Evolutionary conservation across 208 protist species (phyloP), one percentile per base, ranked within the genome.

Genomic region (Trypanosoma theileri): DNA sequence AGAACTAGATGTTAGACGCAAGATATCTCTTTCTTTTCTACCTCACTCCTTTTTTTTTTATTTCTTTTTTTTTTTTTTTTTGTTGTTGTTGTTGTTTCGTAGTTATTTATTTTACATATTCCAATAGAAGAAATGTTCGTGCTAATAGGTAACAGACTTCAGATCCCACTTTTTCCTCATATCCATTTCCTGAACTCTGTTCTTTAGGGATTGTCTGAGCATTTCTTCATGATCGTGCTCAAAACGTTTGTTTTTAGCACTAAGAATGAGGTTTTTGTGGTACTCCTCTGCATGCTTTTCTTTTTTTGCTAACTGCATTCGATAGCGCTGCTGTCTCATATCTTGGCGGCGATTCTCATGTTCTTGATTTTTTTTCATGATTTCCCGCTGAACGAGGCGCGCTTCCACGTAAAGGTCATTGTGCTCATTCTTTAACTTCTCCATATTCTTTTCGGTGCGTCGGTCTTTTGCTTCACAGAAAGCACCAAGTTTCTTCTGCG

Each of bases 161-260:
- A 70, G 22, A 56, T 74, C 48, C 77, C 77, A 82, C 45, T 67
- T 62, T 65, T 79, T 78, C 50, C 40, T 45, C 42, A 45, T 31
- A 51, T 82, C 72, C 77, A 82, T 82, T 53, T 26, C 60, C 42
- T 56, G 48, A 22, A 82, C 22, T 52, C 51, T 41, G 4, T 75
- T 55, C 72, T 79, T 74, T 56, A 82, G 24, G 4, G 17, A 19
- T 9, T 53, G 22, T 21, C 77, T 52, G 52, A 79, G 79, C 24
- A 82, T 16, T 59, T 69, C 66, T 44, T 82, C 77, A 16, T 62
- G 24, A 41, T 82, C 72, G 51, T 82, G 77, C 54, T 79, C 54
- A 61, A 58, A 82, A 21, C 62, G 56, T 44, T 66, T 77, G 16
- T 65, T 50, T 31, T 59, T 58, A 10, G 66, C 68, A 45, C 35